These are phyloP conservation scores for Trichoderma koningiopsis DNA, from an alignment of 2,329 filamentous ascomycete species.

Conservation along the genomic window DNA sequence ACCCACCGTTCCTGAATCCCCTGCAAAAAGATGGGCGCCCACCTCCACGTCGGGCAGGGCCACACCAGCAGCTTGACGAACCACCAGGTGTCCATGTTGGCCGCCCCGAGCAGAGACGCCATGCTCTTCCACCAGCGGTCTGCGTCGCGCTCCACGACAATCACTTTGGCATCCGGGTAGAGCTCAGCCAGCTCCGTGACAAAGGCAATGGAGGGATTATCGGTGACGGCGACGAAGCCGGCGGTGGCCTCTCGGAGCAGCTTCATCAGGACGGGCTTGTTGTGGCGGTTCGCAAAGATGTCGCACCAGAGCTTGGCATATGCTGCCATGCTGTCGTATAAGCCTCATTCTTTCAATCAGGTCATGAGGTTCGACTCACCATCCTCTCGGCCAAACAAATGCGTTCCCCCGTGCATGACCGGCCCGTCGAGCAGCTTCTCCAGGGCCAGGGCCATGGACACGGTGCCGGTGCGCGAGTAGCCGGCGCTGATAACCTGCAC, in stretches of 20 bases:
- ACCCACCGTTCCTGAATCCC: background rate
- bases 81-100: background rate
- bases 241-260: slow-evolving; percentile 41
- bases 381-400: slow-evolving; percentile 40
- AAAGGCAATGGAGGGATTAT: slow-evolving; percentile 46
- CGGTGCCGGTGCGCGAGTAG: slow-evolving; percentile 40
- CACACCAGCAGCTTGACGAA: slow-evolving; percentile 23
- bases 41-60: slow-evolving; percentile 28
- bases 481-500: slow-evolving; percentile 48
- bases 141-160: slow-evolving; percentile 44
- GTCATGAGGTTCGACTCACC: slow-evolving; percentile 29
- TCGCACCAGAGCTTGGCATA: slow-evolving; percentile 27
- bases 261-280: slow-evolving; percentile 35
- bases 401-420: slow-evolving; percentile 52
- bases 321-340: background rate
- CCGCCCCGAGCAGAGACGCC: slow-evolving; percentile 16
- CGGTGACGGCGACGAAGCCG: slow-evolving; percentile 51
- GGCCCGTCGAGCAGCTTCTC: slow-evolving; percentile 51
- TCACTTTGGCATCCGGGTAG: slow-evolving; percentile 52
- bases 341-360: too few relatives aligned
- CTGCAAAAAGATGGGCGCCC: background rate
- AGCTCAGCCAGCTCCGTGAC: slow-evolving; percentile 49
- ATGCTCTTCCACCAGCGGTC: slow-evolving; percentile 42
- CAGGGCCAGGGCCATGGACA: slow-evolving; percentile 52
- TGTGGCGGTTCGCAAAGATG: slow-evolving; percentile 20